Conservation (phyloP, 1,284 basidiomycete genomes). For the Cryptococcus hybrid region DNA sequence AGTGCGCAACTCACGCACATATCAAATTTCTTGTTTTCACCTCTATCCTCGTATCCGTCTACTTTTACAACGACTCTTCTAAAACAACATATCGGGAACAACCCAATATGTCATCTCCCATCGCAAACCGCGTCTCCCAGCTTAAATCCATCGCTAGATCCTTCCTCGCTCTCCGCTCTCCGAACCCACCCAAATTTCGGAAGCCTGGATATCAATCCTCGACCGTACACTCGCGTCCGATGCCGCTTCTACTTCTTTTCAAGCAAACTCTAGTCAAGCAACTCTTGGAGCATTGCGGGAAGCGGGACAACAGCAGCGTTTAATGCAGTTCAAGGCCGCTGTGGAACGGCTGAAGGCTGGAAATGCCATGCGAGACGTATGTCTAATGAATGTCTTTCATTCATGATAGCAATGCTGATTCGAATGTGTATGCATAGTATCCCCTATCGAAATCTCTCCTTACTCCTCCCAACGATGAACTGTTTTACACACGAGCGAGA, state of each 20-base stretch:
- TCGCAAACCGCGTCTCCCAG: conserved; percentile 5
- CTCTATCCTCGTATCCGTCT: background rate
- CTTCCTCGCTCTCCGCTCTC: conserved; percentile 12
- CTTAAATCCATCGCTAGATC: conserved; percentile 9
- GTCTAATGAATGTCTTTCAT: background rate
- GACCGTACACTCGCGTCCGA: background rate
- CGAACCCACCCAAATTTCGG: conserved; percentile 10
- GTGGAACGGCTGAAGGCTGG: conserved; percentile 8
- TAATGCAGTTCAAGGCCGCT: conserved; percentile 11
- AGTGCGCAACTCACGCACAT: background rate
- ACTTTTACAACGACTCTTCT: too few relatives aligned
- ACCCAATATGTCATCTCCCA: conserved; percentile 5
- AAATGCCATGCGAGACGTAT: conserved; percentile 8
- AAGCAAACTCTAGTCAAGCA: background rate
- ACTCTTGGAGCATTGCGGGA: conserved; percentile 3
- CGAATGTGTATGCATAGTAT: conserved; percentile 1
- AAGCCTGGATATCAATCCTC: conserved; percentile 12
- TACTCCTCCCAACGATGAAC: conserved; percentile 13
- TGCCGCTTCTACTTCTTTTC: background rate
- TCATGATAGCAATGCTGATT: background rate
- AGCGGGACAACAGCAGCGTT: conserved; percentile 8
- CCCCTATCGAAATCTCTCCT: conserved; percentile 6
- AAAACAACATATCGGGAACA: background rate
- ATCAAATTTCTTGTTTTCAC: background rate
- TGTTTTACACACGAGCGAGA: conserved; percentile 13